Evolutionary conservation across 805 yeast species (phyloP).

Genomic region (Wickerhamiella kurtzmanii): DNA sequence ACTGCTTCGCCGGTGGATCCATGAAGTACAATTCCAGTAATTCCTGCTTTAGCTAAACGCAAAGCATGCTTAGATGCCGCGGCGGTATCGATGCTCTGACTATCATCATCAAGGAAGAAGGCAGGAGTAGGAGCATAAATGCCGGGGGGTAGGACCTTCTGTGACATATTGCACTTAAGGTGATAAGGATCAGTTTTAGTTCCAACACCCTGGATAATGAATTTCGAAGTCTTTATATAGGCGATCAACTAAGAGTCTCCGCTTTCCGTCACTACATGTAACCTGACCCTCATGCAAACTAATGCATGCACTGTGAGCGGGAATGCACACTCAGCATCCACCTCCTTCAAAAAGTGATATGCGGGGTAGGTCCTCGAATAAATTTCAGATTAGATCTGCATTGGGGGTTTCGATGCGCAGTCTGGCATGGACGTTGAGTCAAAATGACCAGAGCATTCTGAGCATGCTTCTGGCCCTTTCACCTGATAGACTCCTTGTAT

Average conservation of each 20-base stretch:
- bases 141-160: not conserved
- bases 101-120: not conserved
- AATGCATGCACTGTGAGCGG: not conserved
- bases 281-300: not conserved
- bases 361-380: too few species aligned
- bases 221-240: not conserved
- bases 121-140: not conserved
- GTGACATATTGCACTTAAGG: not conserved
- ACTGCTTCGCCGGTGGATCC: not conserved
- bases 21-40: not conserved
- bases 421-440: too few species aligned
- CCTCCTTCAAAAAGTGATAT: not conserved
- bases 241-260: too few species aligned
- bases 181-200: not conserved
- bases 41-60: not conserved
- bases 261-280: too few species aligned
- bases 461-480: too few species aligned
- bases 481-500: too few species aligned
- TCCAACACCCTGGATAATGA: too few species aligned
- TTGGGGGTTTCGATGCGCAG: too few species aligned
- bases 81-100: not conserved
- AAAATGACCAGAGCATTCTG: too few species aligned
- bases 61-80: not conserved
- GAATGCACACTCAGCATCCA: not conserved
- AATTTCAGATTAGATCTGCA: too few species aligned